Evolutionary conservation across 495 filamentous ascomycete species (phyloP).

Genomic region (Hypoxylon trugodes): DNA sequence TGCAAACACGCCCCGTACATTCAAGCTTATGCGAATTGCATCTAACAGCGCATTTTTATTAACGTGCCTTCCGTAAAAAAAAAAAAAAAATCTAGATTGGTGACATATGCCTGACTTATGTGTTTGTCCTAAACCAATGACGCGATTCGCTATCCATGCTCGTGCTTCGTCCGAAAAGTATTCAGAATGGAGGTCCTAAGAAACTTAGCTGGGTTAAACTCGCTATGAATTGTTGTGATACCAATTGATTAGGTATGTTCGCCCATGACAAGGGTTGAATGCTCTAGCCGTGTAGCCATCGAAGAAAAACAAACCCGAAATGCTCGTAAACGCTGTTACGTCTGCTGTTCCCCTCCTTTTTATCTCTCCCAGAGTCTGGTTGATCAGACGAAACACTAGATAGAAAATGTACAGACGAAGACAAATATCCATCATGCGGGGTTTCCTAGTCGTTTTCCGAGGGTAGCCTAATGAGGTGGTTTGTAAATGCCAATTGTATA

Average conservation of each 20-base stretch:
- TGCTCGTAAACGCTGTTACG: slow-evolving; percentile 3
- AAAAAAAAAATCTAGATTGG: neutral
- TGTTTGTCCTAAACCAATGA: neutral
- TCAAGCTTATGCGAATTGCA: neutral
- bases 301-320: neutral
- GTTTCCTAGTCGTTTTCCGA: neutral
- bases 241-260: neutral
- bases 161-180: slow-evolving; percentile 7
- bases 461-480: neutral
- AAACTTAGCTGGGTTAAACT: neutral
- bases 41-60: slow-evolving; percentile 1
- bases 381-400: neutral
- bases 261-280: neutral
- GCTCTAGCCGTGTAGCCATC: neutral
- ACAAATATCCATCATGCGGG: slow-evolving; percentile 9
- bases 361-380: neutral
- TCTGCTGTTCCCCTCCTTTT: neutral
- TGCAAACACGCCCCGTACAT: neutral
- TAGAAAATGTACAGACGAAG: neutral
- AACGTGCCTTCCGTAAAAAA: neutral
- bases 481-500: neutral
- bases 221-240: neutral
- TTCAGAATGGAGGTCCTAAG: neutral
- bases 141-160: slow-evolving; percentile 5
- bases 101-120: neutral